phyloP scores from a whole-genome alignment of 495 filamentous ascomycete genomes.

The Podospora pseudoanserina region DNA sequence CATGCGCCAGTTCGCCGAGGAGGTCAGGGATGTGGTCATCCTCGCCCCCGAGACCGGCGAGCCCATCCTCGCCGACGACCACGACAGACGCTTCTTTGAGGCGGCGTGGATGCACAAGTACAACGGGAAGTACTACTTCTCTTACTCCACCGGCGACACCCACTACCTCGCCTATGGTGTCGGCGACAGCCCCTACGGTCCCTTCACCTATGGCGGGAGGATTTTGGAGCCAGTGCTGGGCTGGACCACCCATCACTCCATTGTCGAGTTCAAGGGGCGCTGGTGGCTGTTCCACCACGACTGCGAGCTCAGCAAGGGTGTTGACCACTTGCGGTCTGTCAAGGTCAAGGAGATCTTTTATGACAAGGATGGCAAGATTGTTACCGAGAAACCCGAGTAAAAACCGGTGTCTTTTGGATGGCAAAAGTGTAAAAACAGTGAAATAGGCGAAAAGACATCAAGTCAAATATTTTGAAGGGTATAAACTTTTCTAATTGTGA shows the following conservation, averaged over 20 bases:
- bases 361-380: constrained; percentile 59
- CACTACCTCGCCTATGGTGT: constrained; percentile 66
- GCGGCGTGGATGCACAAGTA: constrained; percentile 71
- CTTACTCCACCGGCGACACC: constrained; percentile 71
- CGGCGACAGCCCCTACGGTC: constrained; percentile 58
- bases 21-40: constrained; percentile 52
- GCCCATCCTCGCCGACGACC: constrained; percentile 59
- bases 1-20: constrained; percentile 55
- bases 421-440: neutral
- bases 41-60: constrained; percentile 55
- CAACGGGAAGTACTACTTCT: constrained; percentile 66
- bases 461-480: neutral
- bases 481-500: neutral
- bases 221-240: constrained; percentile 72
- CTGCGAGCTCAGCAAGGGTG: constrained; percentile 56
- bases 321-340: constrained; percentile 63
- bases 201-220: constrained; percentile 65
- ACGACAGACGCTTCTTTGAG: constrained; percentile 74
- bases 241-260: constrained; percentile 79
- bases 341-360: constrained; percentile 72
- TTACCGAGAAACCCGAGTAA: constrained; percentile 35
- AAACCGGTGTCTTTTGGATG: neutral
- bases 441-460: neutral
- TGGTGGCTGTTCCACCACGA: constrained; percentile 78
- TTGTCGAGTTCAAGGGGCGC: constrained; percentile 63